phyloP scores from a whole-genome alignment of 2,329 filamentous ascomycete genomes.

The Magnaporthiopsis incrustans region DNA sequence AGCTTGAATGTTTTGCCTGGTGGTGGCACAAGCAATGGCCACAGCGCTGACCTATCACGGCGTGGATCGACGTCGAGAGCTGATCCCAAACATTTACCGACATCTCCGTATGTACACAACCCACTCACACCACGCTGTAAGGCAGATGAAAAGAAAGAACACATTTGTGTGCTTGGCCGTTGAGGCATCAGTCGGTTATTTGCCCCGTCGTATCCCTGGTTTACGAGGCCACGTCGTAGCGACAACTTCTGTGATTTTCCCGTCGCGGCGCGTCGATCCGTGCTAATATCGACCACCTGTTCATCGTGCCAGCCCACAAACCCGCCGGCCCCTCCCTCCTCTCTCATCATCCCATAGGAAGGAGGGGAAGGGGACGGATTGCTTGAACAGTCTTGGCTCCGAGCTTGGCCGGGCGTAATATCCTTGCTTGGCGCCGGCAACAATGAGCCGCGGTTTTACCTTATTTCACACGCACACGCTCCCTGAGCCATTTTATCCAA shows the following conservation, averaged over 20 bases:
- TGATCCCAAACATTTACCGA: background rate
- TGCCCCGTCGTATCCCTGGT: background rate
- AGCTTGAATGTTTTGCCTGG: background rate
- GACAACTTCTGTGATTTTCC: background rate
- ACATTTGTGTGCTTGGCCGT: background rate
- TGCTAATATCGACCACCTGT: background rate
- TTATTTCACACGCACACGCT: background rate
- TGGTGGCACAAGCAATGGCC: background rate
- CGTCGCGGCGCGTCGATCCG: background rate
- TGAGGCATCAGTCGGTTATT: background rate
- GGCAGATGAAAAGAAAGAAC: background rate
- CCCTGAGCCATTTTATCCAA: background rate
- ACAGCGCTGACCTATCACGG: background rate
- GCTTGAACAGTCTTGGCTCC: background rate
- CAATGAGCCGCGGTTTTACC: background rate
- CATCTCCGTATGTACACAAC: background rate
- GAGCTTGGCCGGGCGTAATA: background rate
- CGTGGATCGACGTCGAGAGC: background rate
- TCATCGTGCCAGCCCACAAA: background rate
- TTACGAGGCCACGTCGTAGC: too few relatives aligned
- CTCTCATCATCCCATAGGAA: background rate
- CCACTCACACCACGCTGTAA: background rate
- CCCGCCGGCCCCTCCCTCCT: too few relatives aligned
- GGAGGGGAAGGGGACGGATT: background rate
- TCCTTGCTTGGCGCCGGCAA: background rate